Conservation (phyloP, 2,329 filamentous ascomycete species). For the Lachnellula subtilissima region DNA sequence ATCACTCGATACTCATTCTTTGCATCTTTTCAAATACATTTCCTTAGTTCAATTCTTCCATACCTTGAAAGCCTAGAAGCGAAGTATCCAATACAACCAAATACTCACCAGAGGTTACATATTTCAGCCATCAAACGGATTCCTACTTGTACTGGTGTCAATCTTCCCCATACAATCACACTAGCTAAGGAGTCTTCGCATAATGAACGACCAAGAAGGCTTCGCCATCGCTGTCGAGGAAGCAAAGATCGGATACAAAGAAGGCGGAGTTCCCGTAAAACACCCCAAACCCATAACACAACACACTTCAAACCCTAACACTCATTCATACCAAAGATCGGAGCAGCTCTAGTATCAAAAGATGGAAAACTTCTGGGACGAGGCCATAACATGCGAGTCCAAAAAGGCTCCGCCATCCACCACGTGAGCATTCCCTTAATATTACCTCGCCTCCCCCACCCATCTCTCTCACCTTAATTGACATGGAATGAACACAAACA, state of each 20-base stretch:
- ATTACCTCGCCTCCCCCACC: neutral
- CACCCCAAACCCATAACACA: neutral
- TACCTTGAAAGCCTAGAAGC: no score
- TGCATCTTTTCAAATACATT: no score
- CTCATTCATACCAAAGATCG: conserved; percentile 37
- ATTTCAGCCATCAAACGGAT: neutral
- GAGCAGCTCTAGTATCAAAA: conserved; percentile 57
- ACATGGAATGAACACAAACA: conserved; percentile 31
- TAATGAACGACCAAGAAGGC: conserved; percentile 39
- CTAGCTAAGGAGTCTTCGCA: neutral
- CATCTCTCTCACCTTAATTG: neutral
- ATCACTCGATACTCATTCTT: neutral
- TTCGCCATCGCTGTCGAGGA: conserved; percentile 44
- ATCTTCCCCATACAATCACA: neutral
- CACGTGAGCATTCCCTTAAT: conserved; percentile 49
- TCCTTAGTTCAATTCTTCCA: no score
- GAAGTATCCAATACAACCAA: neutral
- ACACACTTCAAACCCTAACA: neutral
- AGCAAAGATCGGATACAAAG: conserved; percentile 40
- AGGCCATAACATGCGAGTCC: conserved; percentile 72
- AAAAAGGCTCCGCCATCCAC: conserved; percentile 65
- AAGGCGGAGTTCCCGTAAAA: conserved; percentile 46
- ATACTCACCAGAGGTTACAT: neutral
- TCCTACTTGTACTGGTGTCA: neutral
- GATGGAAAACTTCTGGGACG: conserved; percentile 66